Evolutionary conservation across 2,329 filamentous ascomycete genomes (phyloP), one percentile per base, ranked within the genome.

Genomic region (Aspergillus piperis): DNA sequence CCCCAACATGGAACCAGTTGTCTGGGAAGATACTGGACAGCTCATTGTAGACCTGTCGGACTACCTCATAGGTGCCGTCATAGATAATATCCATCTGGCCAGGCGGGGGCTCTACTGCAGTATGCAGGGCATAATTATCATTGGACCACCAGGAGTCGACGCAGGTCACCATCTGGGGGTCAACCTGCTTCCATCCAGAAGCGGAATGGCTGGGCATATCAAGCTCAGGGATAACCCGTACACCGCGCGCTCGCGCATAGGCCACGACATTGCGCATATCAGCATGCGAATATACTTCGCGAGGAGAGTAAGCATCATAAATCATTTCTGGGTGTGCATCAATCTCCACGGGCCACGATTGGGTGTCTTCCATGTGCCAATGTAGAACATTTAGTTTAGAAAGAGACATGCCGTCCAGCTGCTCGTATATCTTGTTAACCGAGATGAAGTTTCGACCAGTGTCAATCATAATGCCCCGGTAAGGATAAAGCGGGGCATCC

Each of bases 161-260:
- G 70, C 84, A 87, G 11, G 85, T 80, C 27, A 86, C 76, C 58
- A 88, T 84, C 23, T 79, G 76, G 23, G 83, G 77, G 61, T 86
- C 83, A 6, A 87, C 76, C 61, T 84, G 83, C 57, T 82, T 77
- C 83, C 83, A 86, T 30, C 83, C 83, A 0, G 82, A 79, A 30
- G 78, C 76, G 5, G 83, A 80, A 68, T 87, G 85, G 50, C 84
- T 83, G 6, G 85, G 85, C 83, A 86, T 86, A 69, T 87, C 85
- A 44, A 86, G 81, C 66, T 87, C 85, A n/a, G 85, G 83, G 36
- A 87, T 77, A 58, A 87, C 77, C 57, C 85, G 83, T n/a, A 87
- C 78, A 58, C 81, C 85, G 17, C 84, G 84, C 36, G 81, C 80
- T 39, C 81, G 76, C 15, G 81, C 83, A 63, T 84, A 85, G 11